phyloP scores from a whole-genome alignment of 2,329 filamentous ascomycete species.

The Trichoderma sp. region DNA sequence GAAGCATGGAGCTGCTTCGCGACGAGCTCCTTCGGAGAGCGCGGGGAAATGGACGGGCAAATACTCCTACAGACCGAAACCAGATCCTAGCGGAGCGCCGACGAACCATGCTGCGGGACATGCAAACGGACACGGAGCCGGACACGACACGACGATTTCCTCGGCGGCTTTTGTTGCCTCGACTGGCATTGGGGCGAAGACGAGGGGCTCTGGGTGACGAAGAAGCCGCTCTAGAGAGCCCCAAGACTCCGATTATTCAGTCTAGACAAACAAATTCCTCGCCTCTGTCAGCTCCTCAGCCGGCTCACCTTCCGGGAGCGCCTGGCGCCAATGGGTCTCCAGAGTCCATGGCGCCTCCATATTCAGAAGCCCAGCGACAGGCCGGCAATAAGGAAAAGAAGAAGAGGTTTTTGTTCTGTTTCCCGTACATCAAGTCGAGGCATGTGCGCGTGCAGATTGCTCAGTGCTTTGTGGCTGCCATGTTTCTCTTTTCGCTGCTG shows the following conservation, averaged over 20 bases:
- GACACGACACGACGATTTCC: not conserved
- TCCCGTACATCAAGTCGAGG: constrained; percentile 57
- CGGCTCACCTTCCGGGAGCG: not conserved
- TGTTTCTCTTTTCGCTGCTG: constrained; percentile 60
- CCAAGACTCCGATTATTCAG: constrained; percentile 50
- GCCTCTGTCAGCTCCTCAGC: not conserved
- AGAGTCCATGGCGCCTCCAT: not conserved
- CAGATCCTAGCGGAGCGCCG: constrained; percentile 26
- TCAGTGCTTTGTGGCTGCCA: constrained; percentile 65
- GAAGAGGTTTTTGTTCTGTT: constrained; percentile 54
- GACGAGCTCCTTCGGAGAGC: constrained; percentile 39
- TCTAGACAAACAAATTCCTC: not conserved
- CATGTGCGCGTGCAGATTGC: constrained; percentile 58
- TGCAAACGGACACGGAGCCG: not conserved
- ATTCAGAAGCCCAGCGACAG: not conserved
- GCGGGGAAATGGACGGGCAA: constrained; percentile 33
- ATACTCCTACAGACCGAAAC: constrained; percentile 21
- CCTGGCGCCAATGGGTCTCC: not conserved
- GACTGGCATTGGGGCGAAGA: constrained; percentile 28
- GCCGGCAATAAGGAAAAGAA: constrained; percentile 27
- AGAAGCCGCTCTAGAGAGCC: constrained; percentile 38
- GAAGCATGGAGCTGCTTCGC: constrained; percentile 38
- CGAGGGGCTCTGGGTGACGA: constrained; percentile 28
- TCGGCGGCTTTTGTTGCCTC: constrained; percentile 27
- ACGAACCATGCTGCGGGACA: constrained; percentile 10